phyloP scores from a whole-genome alignment of 495 filamentous ascomycete species.

The Penicillium subrubescens region DNA sequence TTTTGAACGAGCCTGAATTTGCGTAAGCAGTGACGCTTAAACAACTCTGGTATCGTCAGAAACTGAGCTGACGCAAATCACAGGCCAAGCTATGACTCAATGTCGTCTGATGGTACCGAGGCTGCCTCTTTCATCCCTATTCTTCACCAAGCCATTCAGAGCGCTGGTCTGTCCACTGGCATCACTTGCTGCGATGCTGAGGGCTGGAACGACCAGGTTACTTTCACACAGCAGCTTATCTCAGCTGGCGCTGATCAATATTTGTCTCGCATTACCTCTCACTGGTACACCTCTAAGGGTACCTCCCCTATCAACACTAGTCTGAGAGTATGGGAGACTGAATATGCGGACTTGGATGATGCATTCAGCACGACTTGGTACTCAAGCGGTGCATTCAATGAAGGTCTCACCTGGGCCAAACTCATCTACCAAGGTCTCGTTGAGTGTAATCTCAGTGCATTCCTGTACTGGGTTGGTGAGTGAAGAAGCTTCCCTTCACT shows the following conservation, averaged over 20 bases:
- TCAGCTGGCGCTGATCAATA: slow-evolving; percentile 3
- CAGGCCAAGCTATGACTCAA: slow-evolving; percentile 12
- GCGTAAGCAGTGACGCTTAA: not conserved
- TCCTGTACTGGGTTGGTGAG: slow-evolving; percentile 55
- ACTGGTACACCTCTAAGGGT: not conserved
- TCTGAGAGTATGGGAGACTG: slow-evolving; percentile 51
- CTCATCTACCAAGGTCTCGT: slow-evolving; percentile 43
- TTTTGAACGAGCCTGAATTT: slow-evolving; percentile 59
- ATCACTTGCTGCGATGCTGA: slow-evolving; percentile 9
- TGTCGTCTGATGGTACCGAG: slow-evolving; percentile 43
- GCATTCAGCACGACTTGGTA: slow-evolving; percentile 44
- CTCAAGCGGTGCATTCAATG: slow-evolving; percentile 42
- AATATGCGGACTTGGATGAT: slow-evolving; percentile 52
- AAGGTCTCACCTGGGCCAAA: slow-evolving; percentile 59
- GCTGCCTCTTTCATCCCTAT: slow-evolving; percentile 52
- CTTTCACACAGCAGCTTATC: slow-evolving; percentile 5
- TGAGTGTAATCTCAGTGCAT: slow-evolving; percentile 47
- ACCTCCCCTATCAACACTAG: slow-evolving; percentile 9
- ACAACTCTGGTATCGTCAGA: not conserved
- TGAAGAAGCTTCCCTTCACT: not conserved
- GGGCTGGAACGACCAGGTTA: slow-evolving; percentile 7
- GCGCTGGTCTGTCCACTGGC: not conserved
- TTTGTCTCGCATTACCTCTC: not conserved
- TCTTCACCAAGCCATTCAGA: slow-evolving; percentile 35
- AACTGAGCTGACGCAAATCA: not conserved